phyloP scores from a whole-genome alignment of 1,139 yeast species.

The Zygoascus sp. region DNA sequence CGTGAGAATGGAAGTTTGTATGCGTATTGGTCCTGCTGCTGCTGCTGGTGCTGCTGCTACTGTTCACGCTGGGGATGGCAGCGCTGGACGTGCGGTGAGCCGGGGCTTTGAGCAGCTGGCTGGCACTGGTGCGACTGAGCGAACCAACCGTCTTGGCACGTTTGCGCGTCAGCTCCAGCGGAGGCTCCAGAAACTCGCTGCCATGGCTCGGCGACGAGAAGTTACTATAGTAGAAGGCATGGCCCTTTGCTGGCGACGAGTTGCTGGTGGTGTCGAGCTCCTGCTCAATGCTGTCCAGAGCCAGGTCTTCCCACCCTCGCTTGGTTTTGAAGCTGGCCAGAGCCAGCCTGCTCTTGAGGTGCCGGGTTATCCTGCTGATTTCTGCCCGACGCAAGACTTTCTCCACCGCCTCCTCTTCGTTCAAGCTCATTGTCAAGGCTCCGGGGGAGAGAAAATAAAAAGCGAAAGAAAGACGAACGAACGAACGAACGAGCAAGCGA shows the following conservation, averaged over 20 bases:
- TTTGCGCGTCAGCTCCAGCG: constrained; percentile 11
- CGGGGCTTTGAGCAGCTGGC: not conserved
- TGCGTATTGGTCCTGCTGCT: not conserved
- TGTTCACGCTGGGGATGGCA: not conserved
- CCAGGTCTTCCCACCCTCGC: constrained; percentile 39
- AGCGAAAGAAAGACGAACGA: too few species aligned
- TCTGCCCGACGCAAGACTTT: constrained; percentile 39
- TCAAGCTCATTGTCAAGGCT: constrained; percentile 14
- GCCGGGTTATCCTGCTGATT: constrained; percentile 38
- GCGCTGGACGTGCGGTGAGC: not conserved
- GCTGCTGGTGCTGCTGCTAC: not conserved
- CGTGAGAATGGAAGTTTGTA: too few species aligned
- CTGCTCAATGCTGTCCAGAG: constrained; percentile 36
- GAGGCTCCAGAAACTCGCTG: constrained; percentile 11
- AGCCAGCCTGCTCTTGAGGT: constrained; percentile 39
- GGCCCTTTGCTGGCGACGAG: constrained; percentile 3
- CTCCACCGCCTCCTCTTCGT: constrained; percentile 30
- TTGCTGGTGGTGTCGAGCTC: constrained; percentile 16
- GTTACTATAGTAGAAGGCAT: constrained; percentile 6
- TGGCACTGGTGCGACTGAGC: not conserved
- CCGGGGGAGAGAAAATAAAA: too few species aligned
- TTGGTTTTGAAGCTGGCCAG: constrained; percentile 40
- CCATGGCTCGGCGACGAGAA: constrained; percentile 10
- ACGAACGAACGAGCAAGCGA: too few species aligned
- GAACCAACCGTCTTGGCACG: constrained; percentile 10